These are phyloP conservation scores for Limtongia smithiae DNA, from an alignment of 805 yeast genomes.

Conservation along the genomic window DNA sequence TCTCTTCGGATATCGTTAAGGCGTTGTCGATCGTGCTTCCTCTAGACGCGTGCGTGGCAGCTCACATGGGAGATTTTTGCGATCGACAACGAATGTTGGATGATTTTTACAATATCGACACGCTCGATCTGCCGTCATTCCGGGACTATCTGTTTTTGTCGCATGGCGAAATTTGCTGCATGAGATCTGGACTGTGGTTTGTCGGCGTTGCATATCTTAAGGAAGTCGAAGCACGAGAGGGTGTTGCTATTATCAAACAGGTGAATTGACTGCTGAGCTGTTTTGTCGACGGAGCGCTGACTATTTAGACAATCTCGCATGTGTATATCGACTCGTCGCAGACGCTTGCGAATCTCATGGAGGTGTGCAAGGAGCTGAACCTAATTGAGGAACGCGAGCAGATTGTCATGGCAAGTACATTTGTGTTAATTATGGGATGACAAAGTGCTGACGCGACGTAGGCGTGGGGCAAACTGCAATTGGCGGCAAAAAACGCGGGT, in stretches of 20 bases:
- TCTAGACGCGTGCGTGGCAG: constrained; percentile 34
- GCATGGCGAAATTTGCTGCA: constrained; percentile 32
- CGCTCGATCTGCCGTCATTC: constrained; percentile 20
- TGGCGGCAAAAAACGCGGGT: constrained; percentile 12
- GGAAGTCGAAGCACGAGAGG: constrained; percentile 25
- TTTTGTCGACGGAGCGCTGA: neutral
- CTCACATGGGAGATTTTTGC: constrained; percentile 35
- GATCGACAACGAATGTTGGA: constrained; percentile 33
- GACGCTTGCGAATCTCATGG: constrained; percentile 11
- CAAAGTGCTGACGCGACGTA: neutral
- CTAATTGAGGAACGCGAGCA: constrained; percentile 5
- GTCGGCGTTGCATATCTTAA: constrained; percentile 33
- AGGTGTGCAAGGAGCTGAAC: constrained; percentile 21
- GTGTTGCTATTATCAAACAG: constrained; percentile 26
- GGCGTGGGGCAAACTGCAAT: constrained; percentile 24
- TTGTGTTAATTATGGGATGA: neutral
- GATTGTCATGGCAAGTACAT: constrained; percentile 14
- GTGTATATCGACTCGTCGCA: constrained; percentile 17
- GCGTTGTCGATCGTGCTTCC: constrained; percentile 26
- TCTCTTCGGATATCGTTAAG: constrained; percentile 31
- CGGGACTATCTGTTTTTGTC: constrained; percentile 32
- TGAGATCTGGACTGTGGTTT: constrained; percentile 22
- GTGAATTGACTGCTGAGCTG: constrained; percentile 1
- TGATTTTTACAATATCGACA: constrained; percentile 28
- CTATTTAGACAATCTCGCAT: constrained; percentile 13